A percentile compares a stretch with the other conserved stretches of the same genome.
These are phyloP conservation scores for Rubus parviflorus DNA, from an alignment of 306 rosid species.

Conservation along the genomic window DNA sequence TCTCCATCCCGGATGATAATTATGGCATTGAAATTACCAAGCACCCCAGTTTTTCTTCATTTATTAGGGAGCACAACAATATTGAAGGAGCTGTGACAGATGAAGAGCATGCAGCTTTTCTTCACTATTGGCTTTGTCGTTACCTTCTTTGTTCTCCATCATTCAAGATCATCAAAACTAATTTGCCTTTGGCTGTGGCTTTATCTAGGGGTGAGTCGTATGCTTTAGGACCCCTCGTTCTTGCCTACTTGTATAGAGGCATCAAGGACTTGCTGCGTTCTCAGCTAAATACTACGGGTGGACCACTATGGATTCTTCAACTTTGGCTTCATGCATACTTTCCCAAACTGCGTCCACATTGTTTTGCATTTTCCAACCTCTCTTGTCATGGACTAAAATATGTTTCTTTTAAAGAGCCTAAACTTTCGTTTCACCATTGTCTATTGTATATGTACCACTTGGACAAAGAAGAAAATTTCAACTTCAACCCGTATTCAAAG, in stretches of 20 bases:
- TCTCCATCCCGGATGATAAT: background rate
- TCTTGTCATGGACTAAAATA: slow-evolving; percentile 5
- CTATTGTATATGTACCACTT: background rate
- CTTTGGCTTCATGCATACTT: slow-evolving; percentile 16
- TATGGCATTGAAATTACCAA: background rate
- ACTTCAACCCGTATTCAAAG: slow-evolving; percentile 12
- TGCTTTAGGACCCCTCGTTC: slow-evolving; percentile 13
- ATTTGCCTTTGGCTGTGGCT: slow-evolving; percentile 20
- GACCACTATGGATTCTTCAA: slow-evolving; percentile 18
- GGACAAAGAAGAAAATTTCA: background rate
- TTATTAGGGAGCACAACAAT: background rate
- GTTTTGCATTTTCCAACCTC: background rate
- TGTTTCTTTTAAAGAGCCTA: background rate
- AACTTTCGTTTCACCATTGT: background rate
- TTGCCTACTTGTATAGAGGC: slow-evolving; percentile 17
- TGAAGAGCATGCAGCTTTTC: slow-evolving; percentile 14
- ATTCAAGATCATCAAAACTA: slow-evolving; percentile 1
- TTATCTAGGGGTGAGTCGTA: slow-evolving; percentile 12
- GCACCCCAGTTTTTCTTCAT: background rate
- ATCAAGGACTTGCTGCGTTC: slow-evolving; percentile 11
- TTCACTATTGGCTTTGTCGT: slow-evolving; percentile 4
- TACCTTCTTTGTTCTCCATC: background rate
- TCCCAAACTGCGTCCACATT: slow-evolving; percentile 8
- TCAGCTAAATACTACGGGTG: background rate
- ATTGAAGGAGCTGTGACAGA: slow-evolving; percentile 8